Evolutionary conservation across 192 early-diverging fungal genomes (phyloP).

Genomic region (Coemansia sp.): DNA sequence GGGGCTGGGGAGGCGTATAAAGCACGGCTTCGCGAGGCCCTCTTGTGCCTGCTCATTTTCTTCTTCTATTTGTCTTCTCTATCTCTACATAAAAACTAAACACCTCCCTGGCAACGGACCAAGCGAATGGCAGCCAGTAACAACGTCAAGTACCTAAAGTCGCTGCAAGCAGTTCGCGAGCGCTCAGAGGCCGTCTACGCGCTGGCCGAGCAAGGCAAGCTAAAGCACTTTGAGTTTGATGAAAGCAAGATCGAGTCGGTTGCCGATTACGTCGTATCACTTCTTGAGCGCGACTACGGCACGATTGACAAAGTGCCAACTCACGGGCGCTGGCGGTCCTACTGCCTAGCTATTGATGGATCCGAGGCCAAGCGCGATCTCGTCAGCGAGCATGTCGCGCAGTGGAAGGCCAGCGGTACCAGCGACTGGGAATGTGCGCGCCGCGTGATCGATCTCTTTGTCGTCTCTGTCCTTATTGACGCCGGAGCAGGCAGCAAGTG

Average conservation of each 20-base stretch:
- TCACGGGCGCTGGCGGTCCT: conserved; percentile 89
- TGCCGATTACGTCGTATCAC: conserved; percentile 65
- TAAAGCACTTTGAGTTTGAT: conserved; percentile 77
- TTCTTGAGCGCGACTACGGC: conserved; percentile 77
- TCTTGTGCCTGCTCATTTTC: neutral
- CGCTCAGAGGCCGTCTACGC: conserved; percentile 65
- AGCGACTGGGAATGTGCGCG: conserved; percentile 61
- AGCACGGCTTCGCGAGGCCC: neutral
- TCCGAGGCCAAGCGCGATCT: conserved; percentile 57
- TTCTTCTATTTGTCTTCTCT: neutral
- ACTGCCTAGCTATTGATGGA: conserved; percentile 59
- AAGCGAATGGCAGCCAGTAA: conserved; percentile 13
- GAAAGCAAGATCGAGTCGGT: conserved; percentile 64
- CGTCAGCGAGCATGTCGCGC: conserved; percentile 39
- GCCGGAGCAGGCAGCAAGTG: conserved; percentile 89
- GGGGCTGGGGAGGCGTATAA: no score
- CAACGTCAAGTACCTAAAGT: conserved; percentile 60
- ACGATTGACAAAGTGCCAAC: conserved; percentile 72
- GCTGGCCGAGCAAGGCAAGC: conserved; percentile 58
- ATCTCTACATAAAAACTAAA: neutral
- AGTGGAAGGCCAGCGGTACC: conserved; percentile 23
- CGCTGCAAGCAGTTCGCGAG: conserved; percentile 77
- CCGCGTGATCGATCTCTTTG: conserved; percentile 80
- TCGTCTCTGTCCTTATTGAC: conserved; percentile 90
- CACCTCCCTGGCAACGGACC: neutral